Conservation (phyloP, 1,284 basidiomycete species). For the Anthracocystis setariae region DNA sequence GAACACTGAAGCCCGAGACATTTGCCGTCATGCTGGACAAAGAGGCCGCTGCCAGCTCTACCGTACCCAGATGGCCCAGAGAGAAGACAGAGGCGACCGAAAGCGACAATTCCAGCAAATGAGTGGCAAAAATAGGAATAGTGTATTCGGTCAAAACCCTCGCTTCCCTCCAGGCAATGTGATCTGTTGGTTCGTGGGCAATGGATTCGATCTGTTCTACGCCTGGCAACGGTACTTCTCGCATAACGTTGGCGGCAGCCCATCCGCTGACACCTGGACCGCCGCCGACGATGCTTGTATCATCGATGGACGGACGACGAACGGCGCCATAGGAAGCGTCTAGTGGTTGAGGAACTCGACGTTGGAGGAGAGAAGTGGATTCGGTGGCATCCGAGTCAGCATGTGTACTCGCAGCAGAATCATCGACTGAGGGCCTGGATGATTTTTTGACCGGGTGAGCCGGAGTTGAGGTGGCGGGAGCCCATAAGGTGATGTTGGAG, state of each 20-base stretch:
- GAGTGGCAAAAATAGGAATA: conserved; percentile 61
- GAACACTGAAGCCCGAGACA: conserved; percentile 63
- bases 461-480: conserved; percentile 10
- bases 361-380: conserved; percentile 30
- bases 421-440: conserved; percentile 2
- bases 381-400: conserved; percentile 19
- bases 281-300: conserved; percentile 26
- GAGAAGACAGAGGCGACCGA: conserved; percentile 62
- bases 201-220: conserved; percentile 52
- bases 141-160: conserved; percentile 55
- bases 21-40: conserved; percentile 66
- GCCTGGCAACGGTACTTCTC: conserved; percentile 40
- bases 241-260: conserved; percentile 41
- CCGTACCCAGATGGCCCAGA: conserved; percentile 64
- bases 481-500: conserved; percentile 25
- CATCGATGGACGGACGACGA: conserved; percentile 27
- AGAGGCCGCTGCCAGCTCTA: conserved; percentile 62
- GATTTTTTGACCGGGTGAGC: conserved; percentile 5
- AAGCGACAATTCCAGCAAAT: conserved; percentile 63
- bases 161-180: conserved; percentile 51
- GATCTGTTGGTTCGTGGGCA: conserved; percentile 37
- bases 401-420: not conserved
- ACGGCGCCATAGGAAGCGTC: conserved; percentile 30
- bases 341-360: conserved; percentile 1
- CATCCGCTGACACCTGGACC: conserved; percentile 45